phyloP scores from a whole-genome alignment of 352 stramenopile genomes.

The Blastocystis hominis region DNA sequence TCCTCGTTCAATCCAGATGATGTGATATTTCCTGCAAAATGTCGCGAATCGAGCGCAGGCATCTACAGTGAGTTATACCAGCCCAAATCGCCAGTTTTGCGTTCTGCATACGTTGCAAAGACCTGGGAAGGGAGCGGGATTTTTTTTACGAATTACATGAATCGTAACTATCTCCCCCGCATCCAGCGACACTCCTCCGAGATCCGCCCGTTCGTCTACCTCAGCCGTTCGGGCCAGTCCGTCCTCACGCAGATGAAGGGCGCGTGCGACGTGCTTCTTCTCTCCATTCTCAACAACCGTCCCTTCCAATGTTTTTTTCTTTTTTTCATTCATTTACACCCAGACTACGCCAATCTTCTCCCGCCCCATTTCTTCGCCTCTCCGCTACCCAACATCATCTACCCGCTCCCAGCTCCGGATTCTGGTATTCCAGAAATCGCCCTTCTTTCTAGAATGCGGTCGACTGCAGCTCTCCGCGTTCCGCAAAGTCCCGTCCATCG shows the following conservation, averaged over 20 bases:
- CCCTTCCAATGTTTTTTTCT: background rate
- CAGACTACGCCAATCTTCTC: background rate
- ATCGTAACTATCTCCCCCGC: background rate
- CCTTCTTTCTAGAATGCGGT: background rate
- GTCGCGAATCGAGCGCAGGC: no score
- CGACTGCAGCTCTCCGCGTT: background rate
- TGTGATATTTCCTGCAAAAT: no score
- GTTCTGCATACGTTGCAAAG: no score
- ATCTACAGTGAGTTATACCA: no score
- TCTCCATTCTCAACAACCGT: conserved; percentile 3
- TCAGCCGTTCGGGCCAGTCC: background rate
- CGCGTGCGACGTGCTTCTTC: conserved; percentile 33
- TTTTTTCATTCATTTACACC: background rate
- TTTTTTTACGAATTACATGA: background rate
- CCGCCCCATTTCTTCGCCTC: conserved; percentile 40
- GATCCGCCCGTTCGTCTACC: background rate
- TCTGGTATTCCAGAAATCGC: background rate
- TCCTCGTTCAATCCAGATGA: no score
- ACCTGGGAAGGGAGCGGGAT: background rate
- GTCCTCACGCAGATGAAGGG: conserved; percentile 27
- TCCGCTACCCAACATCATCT: conserved; percentile 1
- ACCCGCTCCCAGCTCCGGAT: background rate
- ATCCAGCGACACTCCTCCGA: background rate
- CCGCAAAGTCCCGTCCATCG: background rate
- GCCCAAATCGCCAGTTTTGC: no score